Base-by-base conservation (phyloP, 1,284 basidiomycete genomes). In the Athelia sp. region DNA sequence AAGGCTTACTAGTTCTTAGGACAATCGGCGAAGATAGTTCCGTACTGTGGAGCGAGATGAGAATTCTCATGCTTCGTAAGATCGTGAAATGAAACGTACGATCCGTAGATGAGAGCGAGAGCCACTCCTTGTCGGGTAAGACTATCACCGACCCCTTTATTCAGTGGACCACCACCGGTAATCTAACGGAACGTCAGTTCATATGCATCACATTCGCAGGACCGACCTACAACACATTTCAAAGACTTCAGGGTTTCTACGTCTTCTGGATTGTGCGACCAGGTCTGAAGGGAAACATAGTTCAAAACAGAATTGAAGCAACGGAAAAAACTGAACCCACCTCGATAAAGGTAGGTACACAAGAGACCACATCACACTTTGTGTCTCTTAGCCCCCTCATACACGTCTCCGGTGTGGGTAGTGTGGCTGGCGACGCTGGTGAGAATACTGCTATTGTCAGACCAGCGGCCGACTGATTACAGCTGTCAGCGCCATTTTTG, bases 151-250 rank as follows among this genome's bases (percentile, higher is more conserved):
- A 57, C 60, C 8, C 52, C 50, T 31, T 62, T 56, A 22, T 54
- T 56, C 4, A 69, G 49, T 8, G 62, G 58, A 4, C 59, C 62
- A 23, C 66, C 67, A 17, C 61, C 66, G 40, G 49, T 68, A 2
- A 65, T 43, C 64, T 67, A 23, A 14, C 14, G 45, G 15, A 26
- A 11, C 11, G 8, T 29, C 29, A 29, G n/a, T 18, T 23, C 10
- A 23, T 4, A 31, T 21, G 29, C 15, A 36, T 15, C 18, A 4
- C 11, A 54, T 52, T 51, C 55, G 56, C 8, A 55, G 49, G 47
- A 48, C 50, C 3, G 54, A 46, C 54, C 54, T 21, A 60, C 54
- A 18, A 60, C 47, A 3, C 55, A 26, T 35, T 56, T 51, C 21
- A 34, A 10, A 15, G 10, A 22, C 24, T 44, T 22, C 6, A 44